Base-by-base conservation (phyloP, 2,329 filamentous ascomycete species). In the Alternaria gansuensis region DNA sequence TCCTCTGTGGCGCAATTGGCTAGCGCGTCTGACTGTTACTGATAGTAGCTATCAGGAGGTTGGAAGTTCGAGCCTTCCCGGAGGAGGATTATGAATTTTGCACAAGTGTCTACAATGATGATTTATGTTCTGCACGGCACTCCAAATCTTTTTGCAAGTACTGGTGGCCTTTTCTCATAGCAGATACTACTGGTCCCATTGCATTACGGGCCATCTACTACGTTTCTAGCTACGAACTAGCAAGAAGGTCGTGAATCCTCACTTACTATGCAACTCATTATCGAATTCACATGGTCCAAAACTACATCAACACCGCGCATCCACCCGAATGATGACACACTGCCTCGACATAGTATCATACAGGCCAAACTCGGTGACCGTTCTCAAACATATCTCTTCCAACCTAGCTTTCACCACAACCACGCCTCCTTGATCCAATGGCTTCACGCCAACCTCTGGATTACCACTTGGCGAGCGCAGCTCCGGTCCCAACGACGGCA, bases 1-100 rank as follows among this genome's bases (percentile, higher is more conserved):
- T 77, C 74, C 74, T 75, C 75, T 72, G 70, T 77, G 75, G 75
- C 75, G 76, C 75, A 78, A 78, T 77, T 84, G 83, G 83, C 81
- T 85, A 85, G 83, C 82, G 83, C 83, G 83, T 85, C 79, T 81
- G 83, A 84, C 83, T 85, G 83, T 85, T 85, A 84, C 52, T 41
- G 14, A n/a, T 33, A 46, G 43, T 59, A 51, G 59, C 61, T 39
- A 65, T 63, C 64, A 57, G 55, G 62, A 69, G 60, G 66, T 69
- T 70, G 61, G 64, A 68, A 66, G 65, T 69, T 70, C 67, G 61
- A 70, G 67, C 66, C 67, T 66, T 65, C 61, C 60, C 67, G 67
- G 67, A 66, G 67, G 67, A 69, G 67, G 49, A 58, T 57, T 51
- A 54, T 57, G 51, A 54, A 59, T 67, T 67, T 58, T 65, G 62